Base-by-base conservation (phyloP, 257 asterid genomes). In the Oldenlandia corymbosa region DNA sequence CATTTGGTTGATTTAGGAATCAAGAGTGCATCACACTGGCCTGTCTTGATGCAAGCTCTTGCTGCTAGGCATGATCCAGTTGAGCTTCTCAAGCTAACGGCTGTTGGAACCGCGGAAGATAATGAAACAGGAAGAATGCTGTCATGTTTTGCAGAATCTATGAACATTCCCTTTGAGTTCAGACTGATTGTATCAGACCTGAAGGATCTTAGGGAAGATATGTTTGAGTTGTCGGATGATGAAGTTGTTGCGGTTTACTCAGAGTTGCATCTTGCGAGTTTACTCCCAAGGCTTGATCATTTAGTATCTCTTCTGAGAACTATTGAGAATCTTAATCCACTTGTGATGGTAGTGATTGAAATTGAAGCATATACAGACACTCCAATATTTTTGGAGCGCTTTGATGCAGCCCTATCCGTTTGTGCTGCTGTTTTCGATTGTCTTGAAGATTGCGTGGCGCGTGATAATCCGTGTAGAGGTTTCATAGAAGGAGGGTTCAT, bases 31-130 rank as follows among this genome's bases (percentile, higher is more conserved):
- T 64, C 78, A 3, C 79, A 79, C 20, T 79, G 82, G 84, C 58
- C 78, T 13, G 14, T 78, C 26, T 7, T 81, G 47, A 79, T 85
- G 90, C 95, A 87, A 68, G 92, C 83, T 53, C 80, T 84, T 39
- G 73, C 72, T 17, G 73, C 41, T 39, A 75, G 80, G 48, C 13
- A 30, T 18, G 79, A 70, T 34, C 77, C 69, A 16, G 10, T 80
- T 17, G 80, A 83, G 21, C 80, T 60, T 73, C 81, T 85, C 47
- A 85, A 62, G 78, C 56, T 85, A 37, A 87, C 81, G 16, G 81
- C 85, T n/a, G 54, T 83, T 0, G 86, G 85, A 41, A 66, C 60
- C 0, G 31, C 76, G 0, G 74, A 56, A 39, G 64, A n/a, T 66
- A 52, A 78, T 59, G 79, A 65, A 42, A 74, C 76, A 2, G 78